Evolutionary conservation across 78 protist species (phyloP), one percentile per base, ranked within the genome.

Genomic region (Fonticula alba): DNA sequence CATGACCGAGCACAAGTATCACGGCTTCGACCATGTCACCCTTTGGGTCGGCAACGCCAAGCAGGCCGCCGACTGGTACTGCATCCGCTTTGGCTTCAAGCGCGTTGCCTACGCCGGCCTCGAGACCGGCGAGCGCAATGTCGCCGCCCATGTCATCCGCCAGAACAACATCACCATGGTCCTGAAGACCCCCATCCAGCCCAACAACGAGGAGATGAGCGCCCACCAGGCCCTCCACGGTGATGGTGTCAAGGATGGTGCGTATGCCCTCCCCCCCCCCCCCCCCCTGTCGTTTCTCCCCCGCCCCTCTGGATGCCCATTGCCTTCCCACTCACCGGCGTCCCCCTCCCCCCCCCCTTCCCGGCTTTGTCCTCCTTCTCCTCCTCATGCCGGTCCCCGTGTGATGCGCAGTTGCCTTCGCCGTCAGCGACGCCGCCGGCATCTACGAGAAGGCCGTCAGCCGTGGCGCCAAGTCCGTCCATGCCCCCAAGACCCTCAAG

Each of bases 21-120:
- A 37, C 50, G 79, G 72, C 32, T 74, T 79, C 31, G 83, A 84
- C 43, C 83, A 79, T 73, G 19, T 73, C 17, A 53, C 61, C 50
- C 68, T 80, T 47, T 80, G 81, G 86, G 83, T 77, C 14, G 88
- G 89, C 52, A 87, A 87, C 69, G 94, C 94, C 15, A 70, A 78
- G 56, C 94, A 87, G 52, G 74, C 89, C 7, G 86, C 94, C 0
- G 29, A 33, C 15, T 87, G 19, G 29, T 87, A 81, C 72, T 52
- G 35, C 69, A 38, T 74, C 5, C 79, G 94, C 64, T 75, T 83
- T 46, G 94, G 94, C 31, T 83, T 87, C 52, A 33, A 62, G 67
- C 72, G 67, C 50, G 24, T 76, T 29, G 88, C 84, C 6, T 87
- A 83, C 76, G 36, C 63, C 7, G 89, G 94, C 35, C 73, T 87